Base-by-base conservation (phyloP, 371 early-diverging fungal species). In the Conidiobolus incongruus region DNA sequence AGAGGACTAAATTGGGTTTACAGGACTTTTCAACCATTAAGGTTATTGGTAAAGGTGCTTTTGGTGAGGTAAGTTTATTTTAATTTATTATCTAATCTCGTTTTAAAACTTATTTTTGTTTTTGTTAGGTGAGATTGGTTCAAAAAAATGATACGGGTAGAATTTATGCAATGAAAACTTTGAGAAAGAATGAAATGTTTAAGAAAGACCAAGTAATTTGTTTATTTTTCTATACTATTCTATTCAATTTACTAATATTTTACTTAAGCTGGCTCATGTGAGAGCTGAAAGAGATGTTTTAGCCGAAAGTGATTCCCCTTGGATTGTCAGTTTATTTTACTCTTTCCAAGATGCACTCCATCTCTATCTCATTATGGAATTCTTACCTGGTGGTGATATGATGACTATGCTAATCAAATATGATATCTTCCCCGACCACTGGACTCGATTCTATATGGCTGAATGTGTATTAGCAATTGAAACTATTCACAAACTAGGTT, bases 11-110 rank as follows among this genome's bases (percentile, higher is more conserved):
- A 56, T 62, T 99, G 29, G 81, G 89, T 13, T 70, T 91, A 11
- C 76, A 77, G 48, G 98, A 98, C 63, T 97, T 99, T 55, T 58
- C 66, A 35, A 94, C 98, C 16, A 73, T 97, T 46, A 84, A 90
- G 61, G 92, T 98, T n/a, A 94, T 99, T 58, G 99, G 99, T n/a
- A 89, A 89, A 47, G 99, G 99, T 35, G 98, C 98, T 2, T 98
- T 97, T 68, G 99, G 99, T 34, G 98, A 96, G 58, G 91, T 81
- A 53, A 53, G 45, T 16, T 19, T 22, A n/a, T n/a, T n/a, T 17
- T 16, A 43, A 36, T 15, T 43, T 43, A n/a, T n/a, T 8, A 8
- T 31, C 11, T 10, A 23, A 28, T 15, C 43, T 16, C 10, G 13
- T 10, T 5, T 4, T 40, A 42, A 17, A 5, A 11, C 35, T 35